Base-by-base conservation (phyloP, 257 asterid genomes). In the Eustoma russellianum region DNA sequence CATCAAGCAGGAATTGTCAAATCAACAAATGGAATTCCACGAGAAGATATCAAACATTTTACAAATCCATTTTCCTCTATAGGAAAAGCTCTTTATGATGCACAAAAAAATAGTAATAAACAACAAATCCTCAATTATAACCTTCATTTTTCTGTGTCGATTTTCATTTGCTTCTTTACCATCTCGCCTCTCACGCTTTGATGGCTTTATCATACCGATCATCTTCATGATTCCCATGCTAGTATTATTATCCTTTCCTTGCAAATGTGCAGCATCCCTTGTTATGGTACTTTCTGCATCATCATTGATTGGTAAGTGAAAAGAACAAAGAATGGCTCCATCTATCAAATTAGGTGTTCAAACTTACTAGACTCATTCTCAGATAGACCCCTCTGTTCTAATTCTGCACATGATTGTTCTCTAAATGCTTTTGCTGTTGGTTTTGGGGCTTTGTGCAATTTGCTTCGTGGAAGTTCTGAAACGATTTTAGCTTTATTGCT, bases 91-190 rank as follows among this genome's bases (percentile, higher is more conserved):
- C n/a, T n/a, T n/a, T n/a, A n/a, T n/a, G 24, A 11, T 11, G 28
- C 50, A n/a, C 4, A 45, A 46, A 14, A 7, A 34, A 33, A n/a
- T n/a, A n/a, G n/a, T 56, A 35, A n/a, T n/a, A n/a, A n/a, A n/a
- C n/a, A n/a, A n/a, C n/a, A n/a, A n/a, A 33, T 50, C 50, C 41
- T 34, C n/a, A 33, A 30, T 52, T 56, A 76, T 57, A 49, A 80
- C 96, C 96, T 82, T 82, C 41, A 67, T 49, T 78, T 76, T 88
- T 77, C 72, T 77, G 52, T 57, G 76, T 62, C 69, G 74, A 34
- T 59, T 63, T 33, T 56, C 24, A 61, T 59, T 57, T 63, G 64
- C 72, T 69, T 59, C 81, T 43, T 65, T 55, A n/a, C 65, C 69
- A 50, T 61, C 80, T 61, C 65, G 81, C 64, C 59, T 70, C 52